Evolutionary conservation across 768 basidiomycete species (phyloP).

Genomic region (Calvatia gigantea): DNA sequence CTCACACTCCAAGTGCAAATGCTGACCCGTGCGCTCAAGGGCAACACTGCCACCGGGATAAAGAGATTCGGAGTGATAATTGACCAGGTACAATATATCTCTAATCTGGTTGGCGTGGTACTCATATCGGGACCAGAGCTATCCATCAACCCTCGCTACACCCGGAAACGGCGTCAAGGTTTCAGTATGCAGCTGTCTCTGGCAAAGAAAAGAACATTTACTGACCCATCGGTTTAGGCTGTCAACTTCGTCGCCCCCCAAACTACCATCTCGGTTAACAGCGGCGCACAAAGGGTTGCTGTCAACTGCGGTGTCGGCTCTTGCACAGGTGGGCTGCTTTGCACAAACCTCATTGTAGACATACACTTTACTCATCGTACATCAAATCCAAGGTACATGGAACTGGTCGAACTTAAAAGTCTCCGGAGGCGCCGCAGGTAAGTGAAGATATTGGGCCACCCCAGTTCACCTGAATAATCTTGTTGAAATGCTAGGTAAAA

Average conservation of each 20-base stretch:
- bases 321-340: conserved; percentile 39
- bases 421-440: conserved; percentile 21
- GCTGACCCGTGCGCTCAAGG: conserved; percentile 23
- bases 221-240: conserved; percentile 26
- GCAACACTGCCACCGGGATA: conserved; percentile 50
- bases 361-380: background rate
- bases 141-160: conserved; percentile 46
- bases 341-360: background rate
- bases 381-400: conserved; percentile 19
- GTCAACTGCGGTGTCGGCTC: conserved; percentile 53
- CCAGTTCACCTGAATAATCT: background rate
- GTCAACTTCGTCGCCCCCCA: conserved; percentile 42
- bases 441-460: background rate
- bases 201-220: background rate
- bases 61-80: conserved; percentile 54
- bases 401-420: conserved; percentile 22
- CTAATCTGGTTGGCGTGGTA: background rate
- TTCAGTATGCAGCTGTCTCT: conserved; percentile 37
- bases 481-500: conserved; percentile 9
- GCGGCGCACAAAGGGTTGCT: conserved; percentile 41
- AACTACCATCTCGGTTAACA: conserved; percentile 40
- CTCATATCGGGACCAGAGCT: conserved; percentile 38
- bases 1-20: background rate
- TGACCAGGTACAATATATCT: conserved; percentile 38
- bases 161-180: conserved; percentile 57